A percentile compares a stretch with the other conserved stretches of the same genome.
Conservation (phyloP, 495 filamentous ascomycete genomes). For the Mycothermus thermophilus region DNA sequence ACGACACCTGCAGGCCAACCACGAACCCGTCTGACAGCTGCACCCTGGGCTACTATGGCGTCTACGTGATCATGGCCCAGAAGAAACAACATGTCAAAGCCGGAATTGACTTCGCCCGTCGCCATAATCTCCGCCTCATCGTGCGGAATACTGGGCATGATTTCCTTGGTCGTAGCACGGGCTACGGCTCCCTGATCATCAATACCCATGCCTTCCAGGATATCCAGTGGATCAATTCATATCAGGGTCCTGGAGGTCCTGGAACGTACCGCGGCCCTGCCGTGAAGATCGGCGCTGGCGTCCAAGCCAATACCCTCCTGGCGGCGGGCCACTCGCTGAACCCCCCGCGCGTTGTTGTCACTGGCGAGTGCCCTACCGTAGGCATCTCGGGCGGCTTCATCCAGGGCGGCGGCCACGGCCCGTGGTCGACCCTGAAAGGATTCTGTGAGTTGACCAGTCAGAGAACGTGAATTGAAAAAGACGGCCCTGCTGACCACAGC, state of each 20-base stretch:
- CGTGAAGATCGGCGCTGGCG: slow-evolving; percentile 44
- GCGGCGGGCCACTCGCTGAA: slow-evolving; percentile 27
- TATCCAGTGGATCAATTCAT: slow-evolving; percentile 27
- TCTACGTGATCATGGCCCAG: slow-evolving; percentile 32
- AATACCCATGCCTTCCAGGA: slow-evolving; percentile 49
- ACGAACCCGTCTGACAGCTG: slow-evolving; percentile 31
- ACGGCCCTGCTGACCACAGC: slow-evolving; percentile 1
- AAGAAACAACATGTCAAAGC: slow-evolving; percentile 26
- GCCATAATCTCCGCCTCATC: slow-evolving; percentile 44
- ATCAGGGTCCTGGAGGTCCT: slow-evolving; percentile 25
- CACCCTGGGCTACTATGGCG: slow-evolving; percentile 42
- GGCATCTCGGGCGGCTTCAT: slow-evolving; percentile 38
- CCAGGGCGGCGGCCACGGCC: slow-evolving; percentile 50
- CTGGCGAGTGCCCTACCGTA: slow-evolving; percentile 36
- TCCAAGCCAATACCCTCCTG: slow-evolving; percentile 37
- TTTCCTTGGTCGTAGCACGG: slow-evolving; percentile 39
- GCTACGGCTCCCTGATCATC: slow-evolving; percentile 41
- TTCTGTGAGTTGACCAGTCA: slow-evolving; percentile 36
- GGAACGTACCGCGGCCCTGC: slow-evolving; percentile 18
- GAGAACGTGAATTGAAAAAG: too few species aligned
- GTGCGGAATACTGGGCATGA: slow-evolving; percentile 50
- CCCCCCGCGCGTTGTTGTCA: slow-evolving; percentile 31
- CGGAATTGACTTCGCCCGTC: slow-evolving; percentile 37
- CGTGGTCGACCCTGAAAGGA: slow-evolving; percentile 42
- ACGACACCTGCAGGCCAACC: slow-evolving; percentile 35